These are phyloP conservation scores for Eucalyptus virginea DNA, from an alignment of 345 rosid species.

Conservation along the genomic window DNA sequence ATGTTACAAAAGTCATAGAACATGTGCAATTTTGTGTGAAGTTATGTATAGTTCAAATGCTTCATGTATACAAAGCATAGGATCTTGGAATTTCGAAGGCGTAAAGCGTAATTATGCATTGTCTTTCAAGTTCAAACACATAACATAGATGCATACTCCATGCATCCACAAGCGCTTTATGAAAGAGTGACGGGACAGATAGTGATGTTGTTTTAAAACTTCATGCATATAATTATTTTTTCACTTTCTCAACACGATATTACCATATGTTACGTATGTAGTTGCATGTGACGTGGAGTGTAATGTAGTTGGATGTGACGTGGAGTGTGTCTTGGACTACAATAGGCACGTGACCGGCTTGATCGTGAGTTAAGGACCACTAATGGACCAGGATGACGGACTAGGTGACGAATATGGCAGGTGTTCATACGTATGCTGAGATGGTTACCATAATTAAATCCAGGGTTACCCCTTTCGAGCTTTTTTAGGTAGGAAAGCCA, in stretches of 20 bases:
- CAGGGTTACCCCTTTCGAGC: background rate
- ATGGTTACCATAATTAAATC: background rate
- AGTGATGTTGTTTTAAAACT: background rate
- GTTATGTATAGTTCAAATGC: background rate
- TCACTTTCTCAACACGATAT: background rate
- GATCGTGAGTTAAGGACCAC: background rate
- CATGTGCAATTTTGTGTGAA: background rate
- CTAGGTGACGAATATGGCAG: background rate
- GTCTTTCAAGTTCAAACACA: background rate
- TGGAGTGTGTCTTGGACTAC: too few relatives aligned
- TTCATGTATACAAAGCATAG: background rate
- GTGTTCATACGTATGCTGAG: background rate
- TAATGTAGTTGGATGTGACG: background rate
- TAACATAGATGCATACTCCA: background rate
- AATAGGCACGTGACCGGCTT: background rate
- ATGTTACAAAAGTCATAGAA: background rate
- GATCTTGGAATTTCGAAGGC: background rate
- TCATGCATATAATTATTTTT: background rate
- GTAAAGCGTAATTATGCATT: background rate
- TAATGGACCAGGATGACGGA: background rate
- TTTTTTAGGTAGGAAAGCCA: background rate
- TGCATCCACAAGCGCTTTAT: background rate
- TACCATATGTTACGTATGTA: background rate
- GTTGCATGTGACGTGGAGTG: background rate
- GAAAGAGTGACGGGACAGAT: background rate